Evolutionary conservation across 164 flowering plant species (phyloP).

Genomic region (Sedum album): DNA sequence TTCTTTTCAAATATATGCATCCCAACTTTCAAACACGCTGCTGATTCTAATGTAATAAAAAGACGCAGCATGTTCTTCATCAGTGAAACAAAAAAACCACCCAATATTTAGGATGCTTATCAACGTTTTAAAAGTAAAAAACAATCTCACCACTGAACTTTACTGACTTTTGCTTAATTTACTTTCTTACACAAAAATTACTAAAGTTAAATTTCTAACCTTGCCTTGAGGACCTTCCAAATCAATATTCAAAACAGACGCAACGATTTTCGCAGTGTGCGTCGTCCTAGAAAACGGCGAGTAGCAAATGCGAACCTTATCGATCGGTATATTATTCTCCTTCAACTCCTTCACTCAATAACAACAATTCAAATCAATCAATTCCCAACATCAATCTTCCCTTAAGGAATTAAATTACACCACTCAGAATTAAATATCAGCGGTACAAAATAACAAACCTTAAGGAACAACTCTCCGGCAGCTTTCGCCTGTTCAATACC

Average conservation of each 20-base stretch:
- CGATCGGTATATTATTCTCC: conserved; percentile 43
- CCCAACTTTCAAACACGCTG: too few relatives aligned
- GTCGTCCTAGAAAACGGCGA: conserved; percentile 90
- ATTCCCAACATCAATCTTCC: not conserved
- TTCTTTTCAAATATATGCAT: not conserved
- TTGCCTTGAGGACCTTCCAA: conserved; percentile 75
- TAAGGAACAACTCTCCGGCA: conserved; percentile 61
- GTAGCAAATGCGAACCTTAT: conserved; percentile 78
- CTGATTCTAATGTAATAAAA: too few relatives aligned
- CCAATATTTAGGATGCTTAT: not conserved
- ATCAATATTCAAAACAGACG: conserved; percentile 59
- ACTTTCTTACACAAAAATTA: too few relatives aligned
- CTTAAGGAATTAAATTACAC: not conserved
- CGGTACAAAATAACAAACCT: conserved; percentile 28
- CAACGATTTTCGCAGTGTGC: conserved; percentile 73
- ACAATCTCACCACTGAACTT: too few relatives aligned
- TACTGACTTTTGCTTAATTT: too few relatives aligned
- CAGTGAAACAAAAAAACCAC: not conserved
- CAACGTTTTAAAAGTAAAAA: too few relatives aligned
- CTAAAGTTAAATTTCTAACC: conserved; percentile 24
- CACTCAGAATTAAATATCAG: too few relatives aligned
- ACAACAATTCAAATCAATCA: not conserved
- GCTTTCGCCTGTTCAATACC: conserved; percentile 70
- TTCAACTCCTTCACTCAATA: conserved; percentile 46
- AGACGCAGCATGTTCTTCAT: not conserved